Evolutionary conservation across 495 filamentous ascomycete genomes (phyloP).

Genomic region (Zalerion maritima): DNA sequence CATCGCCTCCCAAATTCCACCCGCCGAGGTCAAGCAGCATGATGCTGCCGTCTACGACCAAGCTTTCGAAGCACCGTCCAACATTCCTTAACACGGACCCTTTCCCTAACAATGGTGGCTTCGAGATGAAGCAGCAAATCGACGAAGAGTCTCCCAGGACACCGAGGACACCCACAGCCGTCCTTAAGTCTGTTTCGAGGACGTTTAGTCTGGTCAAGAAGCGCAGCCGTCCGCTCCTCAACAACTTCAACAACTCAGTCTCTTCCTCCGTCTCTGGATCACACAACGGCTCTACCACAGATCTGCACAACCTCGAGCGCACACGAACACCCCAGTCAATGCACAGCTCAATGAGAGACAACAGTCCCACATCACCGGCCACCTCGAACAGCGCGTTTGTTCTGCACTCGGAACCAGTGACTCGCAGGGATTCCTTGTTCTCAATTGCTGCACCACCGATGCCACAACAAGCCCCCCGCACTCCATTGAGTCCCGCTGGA

Average conservation of each 20-base stretch:
- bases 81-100: constrained; percentile 33
- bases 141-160: constrained; percentile 10
- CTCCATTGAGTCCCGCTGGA: no score
- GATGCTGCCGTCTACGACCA: constrained; percentile 17
- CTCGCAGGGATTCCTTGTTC: no score
- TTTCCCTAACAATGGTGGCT: constrained; percentile 19
- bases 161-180: constrained; percentile 22
- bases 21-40: constrained; percentile 18
- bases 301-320: constrained; percentile 9
- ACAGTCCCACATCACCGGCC: no score
- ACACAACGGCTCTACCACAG: constrained; percentile 9
- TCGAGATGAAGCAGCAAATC: constrained; percentile 7
- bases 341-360: no score
- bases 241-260: constrained; percentile 11
- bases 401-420: no score
- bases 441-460: no score
- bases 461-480: no score
- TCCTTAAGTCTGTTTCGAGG: constrained; percentile 28
- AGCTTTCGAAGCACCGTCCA: constrained; percentile 21
- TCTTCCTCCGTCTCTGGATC: constrained; percentile 9
- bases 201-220: constrained; percentile 31
- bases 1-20: constrained; percentile 6
- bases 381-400: no score
- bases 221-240: constrained; percentile 29
- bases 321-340: no score